Evolutionary conservation across 306 rosid species (phyloP).

Genomic region (Prunus campanulata): DNA sequence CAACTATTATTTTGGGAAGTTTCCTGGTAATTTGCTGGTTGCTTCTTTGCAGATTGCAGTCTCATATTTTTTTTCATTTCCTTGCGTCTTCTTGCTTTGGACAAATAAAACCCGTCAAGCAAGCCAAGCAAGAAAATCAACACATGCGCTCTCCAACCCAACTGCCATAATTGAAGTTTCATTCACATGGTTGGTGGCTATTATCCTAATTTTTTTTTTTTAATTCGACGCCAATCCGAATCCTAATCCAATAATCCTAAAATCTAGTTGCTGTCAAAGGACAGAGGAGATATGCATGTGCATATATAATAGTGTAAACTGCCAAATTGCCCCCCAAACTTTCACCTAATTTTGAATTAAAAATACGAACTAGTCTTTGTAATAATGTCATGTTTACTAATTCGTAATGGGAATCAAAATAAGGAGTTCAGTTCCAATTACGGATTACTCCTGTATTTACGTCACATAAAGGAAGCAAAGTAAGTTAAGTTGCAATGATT

Average conservation of each 20-base stretch:
- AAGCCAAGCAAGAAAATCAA: slow-evolving; percentile 6
- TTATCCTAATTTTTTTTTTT: neutral
- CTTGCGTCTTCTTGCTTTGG: neutral
- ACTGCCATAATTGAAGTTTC: neutral
- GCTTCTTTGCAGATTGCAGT: neutral
- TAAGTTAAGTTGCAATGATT: too few species aligned
- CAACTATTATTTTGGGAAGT: neutral
- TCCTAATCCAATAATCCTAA: neutral
- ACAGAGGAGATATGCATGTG: neutral
- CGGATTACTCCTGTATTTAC: accelerated
- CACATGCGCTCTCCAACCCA: neutral
- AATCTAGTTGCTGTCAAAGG: neutral
- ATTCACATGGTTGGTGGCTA: neutral
- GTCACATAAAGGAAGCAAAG: too few species aligned
- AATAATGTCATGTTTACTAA: too few species aligned
- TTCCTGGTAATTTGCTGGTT: neutral
- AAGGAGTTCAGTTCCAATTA: too few species aligned
- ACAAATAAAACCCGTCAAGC: neutral
- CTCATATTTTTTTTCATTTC: neutral
- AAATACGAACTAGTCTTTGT: too few species aligned
- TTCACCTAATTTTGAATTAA: too few species aligned
- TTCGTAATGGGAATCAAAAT: too few species aligned
- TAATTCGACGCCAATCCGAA: neutral
- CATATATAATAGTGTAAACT: neutral
- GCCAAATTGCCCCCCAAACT: too few species aligned